Conservation (phyloP, 192 early-diverging fungal species). For the Martensiomyces pterosporus region DNA sequence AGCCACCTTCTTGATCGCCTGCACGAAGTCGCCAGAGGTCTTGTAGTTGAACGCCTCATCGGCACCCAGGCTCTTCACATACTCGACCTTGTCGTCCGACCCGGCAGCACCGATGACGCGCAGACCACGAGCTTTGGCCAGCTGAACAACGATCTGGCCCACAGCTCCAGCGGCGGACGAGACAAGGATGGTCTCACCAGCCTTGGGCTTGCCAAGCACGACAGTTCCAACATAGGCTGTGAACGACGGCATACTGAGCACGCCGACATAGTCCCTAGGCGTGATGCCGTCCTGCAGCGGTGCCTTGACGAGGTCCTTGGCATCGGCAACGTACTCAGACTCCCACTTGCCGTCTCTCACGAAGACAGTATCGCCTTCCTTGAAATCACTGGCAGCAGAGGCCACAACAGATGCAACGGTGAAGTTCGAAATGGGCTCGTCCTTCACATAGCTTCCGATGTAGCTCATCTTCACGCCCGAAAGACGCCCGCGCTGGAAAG, state of each 20-base stretch:
- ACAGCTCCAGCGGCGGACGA: not conserved
- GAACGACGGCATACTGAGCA: constrained; percentile 65
- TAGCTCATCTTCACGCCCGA: constrained; percentile 54
- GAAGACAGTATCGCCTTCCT: constrained; percentile 74
- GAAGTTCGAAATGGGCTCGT: constrained; percentile 55
- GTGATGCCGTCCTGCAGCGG: constrained; percentile 1
- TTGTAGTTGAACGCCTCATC: not conserved
- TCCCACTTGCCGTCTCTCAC: constrained; percentile 67
- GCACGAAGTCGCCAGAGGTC: not conserved
- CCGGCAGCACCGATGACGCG: not conserved
- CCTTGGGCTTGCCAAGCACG: constrained; percentile 4
- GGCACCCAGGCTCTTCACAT: not conserved
- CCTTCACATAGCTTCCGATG: constrained; percentile 53
- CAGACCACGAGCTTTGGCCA: not conserved
- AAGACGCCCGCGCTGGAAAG: constrained; percentile 74
- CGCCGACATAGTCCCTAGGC: constrained; percentile 40
- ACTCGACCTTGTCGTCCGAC: not conserved
- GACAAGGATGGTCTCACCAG: not conserved
- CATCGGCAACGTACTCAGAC: constrained; percentile 26
- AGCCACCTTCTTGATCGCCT: not conserved
- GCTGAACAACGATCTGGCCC: not conserved
- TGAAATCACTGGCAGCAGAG: constrained; percentile 54
- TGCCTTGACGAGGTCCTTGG: not conserved
- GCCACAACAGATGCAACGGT: constrained; percentile 61
- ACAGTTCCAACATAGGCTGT: constrained; percentile 63